Evolutionary conservation across 192 early-diverging fungal genomes (phyloP).

Genomic region (Coemansia sp.): DNA sequence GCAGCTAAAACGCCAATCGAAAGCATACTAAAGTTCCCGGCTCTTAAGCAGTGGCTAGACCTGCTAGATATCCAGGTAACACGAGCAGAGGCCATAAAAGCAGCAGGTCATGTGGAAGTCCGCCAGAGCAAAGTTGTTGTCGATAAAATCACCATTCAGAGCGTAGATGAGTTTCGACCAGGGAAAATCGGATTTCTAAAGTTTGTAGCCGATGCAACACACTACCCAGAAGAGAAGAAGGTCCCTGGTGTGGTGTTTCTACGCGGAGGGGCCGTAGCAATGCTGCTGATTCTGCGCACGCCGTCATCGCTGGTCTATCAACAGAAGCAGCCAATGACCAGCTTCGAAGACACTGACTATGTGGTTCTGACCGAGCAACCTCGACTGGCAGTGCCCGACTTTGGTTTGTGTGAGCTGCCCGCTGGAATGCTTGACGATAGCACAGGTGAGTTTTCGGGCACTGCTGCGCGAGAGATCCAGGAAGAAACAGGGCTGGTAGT

Average conservation of each 20-base stretch:
- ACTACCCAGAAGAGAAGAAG: slow-evolving; percentile 48
- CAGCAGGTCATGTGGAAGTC: neutral
- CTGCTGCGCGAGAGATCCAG: slow-evolving; percentile 72
- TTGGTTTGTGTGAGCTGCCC: slow-evolving; percentile 71
- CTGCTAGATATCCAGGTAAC: slow-evolving; percentile 12
- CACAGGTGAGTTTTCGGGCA: slow-evolving; percentile 69
- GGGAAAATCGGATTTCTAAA: slow-evolving; percentile 75
- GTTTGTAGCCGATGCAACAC: slow-evolving; percentile 58
- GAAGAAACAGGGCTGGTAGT: slow-evolving; percentile 81
- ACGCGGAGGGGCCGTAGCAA: slow-evolving; percentile 73
- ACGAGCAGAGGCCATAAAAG: neutral
- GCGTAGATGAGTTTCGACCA: slow-evolving; percentile 68
- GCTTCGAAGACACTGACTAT: slow-evolving; percentile 44
- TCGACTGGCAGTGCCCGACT: slow-evolving; percentile 62
- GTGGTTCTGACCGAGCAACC: slow-evolving; percentile 75
- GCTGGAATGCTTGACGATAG: slow-evolving; percentile 82
- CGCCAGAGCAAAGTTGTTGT: slow-evolving; percentile 36
- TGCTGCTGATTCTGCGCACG: slow-evolving; percentile 64
- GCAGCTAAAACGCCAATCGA: neutral
- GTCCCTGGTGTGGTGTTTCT: slow-evolving; percentile 80
- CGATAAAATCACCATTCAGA: slow-evolving; percentile 61
- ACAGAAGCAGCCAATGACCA: neutral
- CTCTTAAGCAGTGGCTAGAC: slow-evolving; percentile 31
- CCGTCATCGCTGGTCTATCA: neutral
- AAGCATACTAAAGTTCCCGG: slow-evolving; percentile 29